Evolutionary conservation across 129 eudicot genomes (phyloP).

Genomic region (Oenanthe sinensis): DNA sequence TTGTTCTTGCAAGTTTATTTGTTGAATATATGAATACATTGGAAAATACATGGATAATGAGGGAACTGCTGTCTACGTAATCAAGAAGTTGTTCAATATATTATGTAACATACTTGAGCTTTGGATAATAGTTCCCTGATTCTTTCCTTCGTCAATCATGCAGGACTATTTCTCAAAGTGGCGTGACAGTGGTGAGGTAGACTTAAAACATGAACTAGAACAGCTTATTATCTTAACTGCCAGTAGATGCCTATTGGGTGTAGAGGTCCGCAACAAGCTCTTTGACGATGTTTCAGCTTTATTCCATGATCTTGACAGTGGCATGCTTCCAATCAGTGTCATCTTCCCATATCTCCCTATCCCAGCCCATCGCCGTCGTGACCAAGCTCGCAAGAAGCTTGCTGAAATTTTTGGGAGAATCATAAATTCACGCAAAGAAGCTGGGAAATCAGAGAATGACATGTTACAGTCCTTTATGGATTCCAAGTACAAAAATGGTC

Average conservation of each 20-base stretch:
- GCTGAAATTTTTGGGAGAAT: slow-evolving; percentile 57
- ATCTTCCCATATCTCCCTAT: slow-evolving; percentile 90
- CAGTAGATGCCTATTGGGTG: slow-evolving; percentile 84
- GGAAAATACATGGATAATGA: background rate
- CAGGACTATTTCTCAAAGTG: slow-evolving; percentile 92
- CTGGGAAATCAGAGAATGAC: slow-evolving; percentile 62
- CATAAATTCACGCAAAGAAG: slow-evolving; percentile 60
- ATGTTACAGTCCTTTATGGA: slow-evolving; percentile 87
- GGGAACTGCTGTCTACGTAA: background rate
- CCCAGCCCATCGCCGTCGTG: slow-evolving; percentile 90
- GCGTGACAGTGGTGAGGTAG: slow-evolving; percentile 95
- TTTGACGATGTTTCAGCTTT: slow-evolving; percentile 91
- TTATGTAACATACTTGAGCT: background rate
- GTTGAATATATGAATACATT: background rate
- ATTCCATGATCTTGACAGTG: slow-evolving; percentile 86
- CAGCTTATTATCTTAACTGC: slow-evolving; percentile 86
- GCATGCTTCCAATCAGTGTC: slow-evolving; percentile 97
- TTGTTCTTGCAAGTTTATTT: background rate
- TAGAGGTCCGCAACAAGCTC: slow-evolving; percentile 86
- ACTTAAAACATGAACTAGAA: slow-evolving; percentile 79
- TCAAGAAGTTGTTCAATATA: background rate
- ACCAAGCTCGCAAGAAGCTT: slow-evolving; percentile 74
- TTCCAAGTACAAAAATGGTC: slow-evolving; percentile 93
- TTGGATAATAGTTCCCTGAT: background rate
- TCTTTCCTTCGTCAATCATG: background rate